phyloP scores from a whole-genome alignment of 768 basidiomycete species.

The Panellus pusillus region DNA sequence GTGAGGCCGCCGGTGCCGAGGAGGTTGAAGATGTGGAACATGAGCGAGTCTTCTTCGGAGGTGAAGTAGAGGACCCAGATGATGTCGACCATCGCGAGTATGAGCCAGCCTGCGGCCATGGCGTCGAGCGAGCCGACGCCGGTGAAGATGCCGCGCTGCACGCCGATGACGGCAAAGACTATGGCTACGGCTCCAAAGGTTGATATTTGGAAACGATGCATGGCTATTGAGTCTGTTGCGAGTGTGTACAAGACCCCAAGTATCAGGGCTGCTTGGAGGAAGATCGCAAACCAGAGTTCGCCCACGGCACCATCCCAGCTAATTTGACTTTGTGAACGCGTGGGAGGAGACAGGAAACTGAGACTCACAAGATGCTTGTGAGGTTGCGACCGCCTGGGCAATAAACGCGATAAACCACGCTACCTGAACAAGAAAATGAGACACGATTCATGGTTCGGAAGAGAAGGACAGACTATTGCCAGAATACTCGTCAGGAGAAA shows the following conservation, averaged over 20 bases:
- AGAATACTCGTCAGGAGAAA: conserved; percentile 87
- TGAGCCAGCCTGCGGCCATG: conserved; percentile 92
- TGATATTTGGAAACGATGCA: conserved; percentile 90
- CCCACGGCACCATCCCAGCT: conserved; percentile 54
- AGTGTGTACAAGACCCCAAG: conserved; percentile 73
- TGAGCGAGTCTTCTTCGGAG: conserved; percentile 89
- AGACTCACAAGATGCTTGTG: conserved; percentile 40
- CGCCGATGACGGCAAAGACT: conserved; percentile 81
- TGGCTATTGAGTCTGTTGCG: conserved; percentile 87
- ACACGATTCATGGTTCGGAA: conserved; percentile 21
- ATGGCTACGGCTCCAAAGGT: conserved; percentile 84
- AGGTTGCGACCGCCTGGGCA: conserved; percentile 64
- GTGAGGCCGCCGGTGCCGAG: conserved; percentile 84
- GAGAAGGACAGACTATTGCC: conserved; percentile 57
- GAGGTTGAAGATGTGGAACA: conserved; percentile 84
- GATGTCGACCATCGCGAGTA: conserved; percentile 88
- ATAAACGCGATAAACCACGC: conserved; percentile 82
- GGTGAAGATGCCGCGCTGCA: conserved; percentile 68
- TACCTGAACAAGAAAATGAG: conserved; percentile 48
- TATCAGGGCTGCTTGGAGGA: conserved; percentile 72
- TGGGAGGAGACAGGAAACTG: background rate
- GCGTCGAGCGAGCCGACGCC: conserved; percentile 60
- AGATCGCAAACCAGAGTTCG: conserved; percentile 81
- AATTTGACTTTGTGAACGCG: conserved; percentile 11
- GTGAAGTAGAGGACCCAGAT: conserved; percentile 98